Base-by-base conservation (phyloP, 2,329 filamentous ascomycete genomes). In the Helotiales sp. region DNA sequence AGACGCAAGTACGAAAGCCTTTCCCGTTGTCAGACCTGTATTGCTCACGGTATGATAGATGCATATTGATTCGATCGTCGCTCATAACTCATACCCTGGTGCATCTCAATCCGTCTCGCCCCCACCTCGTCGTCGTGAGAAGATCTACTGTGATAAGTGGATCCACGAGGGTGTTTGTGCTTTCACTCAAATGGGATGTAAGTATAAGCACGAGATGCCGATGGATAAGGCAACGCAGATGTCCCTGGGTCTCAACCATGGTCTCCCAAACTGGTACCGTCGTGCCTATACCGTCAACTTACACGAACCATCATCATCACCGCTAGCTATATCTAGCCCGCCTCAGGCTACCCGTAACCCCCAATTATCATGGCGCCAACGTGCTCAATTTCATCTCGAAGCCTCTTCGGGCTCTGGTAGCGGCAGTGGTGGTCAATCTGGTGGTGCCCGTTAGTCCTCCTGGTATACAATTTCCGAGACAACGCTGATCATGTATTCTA, bases 141-240 rank as follows among this genome's bases (percentile, higher is more conserved):
- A 96, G 71, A 77, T 88, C 24, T 96, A 89, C 73, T 96, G 92
- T 74, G 90, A 91, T 58, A 91, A 93, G 73, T 97, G 92, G 92
- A 87, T 96, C 54, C 87, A 90, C 66, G 87, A 89, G 58, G 92
- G 91, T 19, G 85, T 90, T 42, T 97, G 93, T 71, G 89, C 89
- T 61, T 97, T 91, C 72, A 86, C 83, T 3, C 90, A 96, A 71
- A 87, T 93, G 69, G 92, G 93, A 0, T 96, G 93, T 76, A 85
- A 87, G 63, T 96, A 86, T 78, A 93, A 92, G 75, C 93, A 96
- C 71, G 90, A 95, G 71, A 96, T 96, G 89, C 93, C 93, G 0
- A 73, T 76, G 25, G 85, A 92, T 63, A 78, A 79, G 51, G 76
- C 78, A 0, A 89, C 85, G 1, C 83, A 96, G 65, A 76, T 82